Evolutionary conservation across 2,329 filamentous ascomycete genomes (phyloP), one percentile per base, ranked within the genome.

Genomic region (Penicillium sp.): DNA sequence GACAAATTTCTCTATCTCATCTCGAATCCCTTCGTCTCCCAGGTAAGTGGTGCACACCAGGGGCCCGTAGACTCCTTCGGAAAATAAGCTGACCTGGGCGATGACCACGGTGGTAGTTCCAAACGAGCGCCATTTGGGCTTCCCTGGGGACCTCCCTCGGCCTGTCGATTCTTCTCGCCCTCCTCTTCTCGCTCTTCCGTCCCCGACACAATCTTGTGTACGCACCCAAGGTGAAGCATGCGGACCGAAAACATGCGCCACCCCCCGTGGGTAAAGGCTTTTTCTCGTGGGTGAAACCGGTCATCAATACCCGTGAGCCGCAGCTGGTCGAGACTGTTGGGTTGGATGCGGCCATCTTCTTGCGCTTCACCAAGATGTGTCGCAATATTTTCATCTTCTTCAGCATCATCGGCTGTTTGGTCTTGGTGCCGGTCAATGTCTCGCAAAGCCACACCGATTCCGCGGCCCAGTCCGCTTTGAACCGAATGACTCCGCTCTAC

Each of bases 121-220:
- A 74, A 59, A 62, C 73, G 53, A 75, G 79, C 48, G 85, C 90
- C 38, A 77, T 96, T 51, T 83, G 84, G 70, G 85, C 88, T 49
- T 89, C 90, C 42, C 73, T 97, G 39, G 86, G 76, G 54, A 89
- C 86, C 24, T 95, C 91, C 3, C 65, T 96, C 39, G 86, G 82
- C 47, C 75, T 93, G 63, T 88, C 89, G 7, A 62, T 79, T 53
- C 76, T 83, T 57, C 84, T 95, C 58, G 84, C 88, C 53, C 66
- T 95, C 49, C 72, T 83, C 55, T 98, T 97, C 77, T 95, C 89
- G 53, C 75, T 96, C 60, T 76, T 97, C 47, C 87, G 93, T 51
- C 93, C 93, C 4, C 90, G 90, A 69, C 91, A 97, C 69, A 86
- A 85, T 47, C 81, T 91, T 58, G 88, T 98, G 41, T 98, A 98